Base-by-base conservation (phyloP, 1,284 basidiomycete genomes). In the Trichosporon coremiiforme region DNA sequence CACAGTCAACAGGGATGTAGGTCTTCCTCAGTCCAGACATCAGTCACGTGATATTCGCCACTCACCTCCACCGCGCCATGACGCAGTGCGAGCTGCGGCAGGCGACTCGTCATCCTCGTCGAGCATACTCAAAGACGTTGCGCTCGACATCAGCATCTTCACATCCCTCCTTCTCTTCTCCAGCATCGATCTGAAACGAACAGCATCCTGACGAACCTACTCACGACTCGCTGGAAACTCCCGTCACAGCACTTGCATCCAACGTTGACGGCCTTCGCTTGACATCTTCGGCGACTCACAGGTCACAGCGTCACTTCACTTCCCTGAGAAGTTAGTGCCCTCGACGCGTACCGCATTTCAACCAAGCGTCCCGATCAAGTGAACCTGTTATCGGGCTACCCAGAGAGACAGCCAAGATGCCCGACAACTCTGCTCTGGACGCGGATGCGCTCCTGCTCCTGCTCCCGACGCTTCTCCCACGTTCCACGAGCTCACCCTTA, bases 401-500 rank as follows among this genome's bases (percentile, higher is more conserved):
- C n/a, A 47, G 3, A 53, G 20, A 53, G 47, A 20, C 20, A 6
- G 6, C 1, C n/a, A 33, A 60, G 13, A 60, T 60, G 57, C 57
- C 29, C 1, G 57, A 33, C 25, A 33, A 33, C 57, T 5, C 57
- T 15, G 57, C 57, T 7, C 57, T 60, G 29, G 57, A 60, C 57
- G 57, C 57, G 29, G 29, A 33, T 17, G 31, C 57, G 57, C 57
- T 60, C 29, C 57, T 60, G 17, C 17, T 33, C 29, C 29, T 60
- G 20, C 57, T 60, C 6, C 57, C 57, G 2, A 60, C 57, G 8
- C 57, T 60, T 3, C 57, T 60, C 6, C 57, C 57, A 2, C 57
- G 31, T n/a, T 60, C 57, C 29, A 60, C 57, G 31, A 65, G 33
- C 17, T 78, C 80, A 1, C 78, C 81, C 0, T 74, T 84, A 4